Evolutionary conservation across 192 early-diverging fungal genomes (phyloP).

Genomic region (Obelidium mucronatum): DNA sequence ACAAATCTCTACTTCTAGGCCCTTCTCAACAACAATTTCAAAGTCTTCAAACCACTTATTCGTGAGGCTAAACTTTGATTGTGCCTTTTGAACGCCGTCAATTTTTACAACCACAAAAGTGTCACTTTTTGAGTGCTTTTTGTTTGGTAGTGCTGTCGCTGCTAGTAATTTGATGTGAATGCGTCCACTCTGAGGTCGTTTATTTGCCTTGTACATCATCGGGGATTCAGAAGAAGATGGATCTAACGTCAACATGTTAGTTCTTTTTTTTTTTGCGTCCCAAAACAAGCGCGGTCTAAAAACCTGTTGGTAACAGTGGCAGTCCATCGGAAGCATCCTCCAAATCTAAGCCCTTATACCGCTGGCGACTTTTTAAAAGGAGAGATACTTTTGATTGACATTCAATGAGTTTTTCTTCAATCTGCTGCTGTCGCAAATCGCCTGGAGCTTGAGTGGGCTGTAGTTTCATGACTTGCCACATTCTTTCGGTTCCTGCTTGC

Average conservation of each 20-base stretch:
- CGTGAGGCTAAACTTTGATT: constrained; percentile 66
- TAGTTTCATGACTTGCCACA: constrained; percentile 49
- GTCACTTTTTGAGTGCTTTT: constrained; percentile 64
- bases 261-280: not conserved
- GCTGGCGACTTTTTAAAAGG: constrained; percentile 64
- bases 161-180: constrained; percentile 47
- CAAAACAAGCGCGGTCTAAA: not conserved
- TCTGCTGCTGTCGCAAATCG: constrained; percentile 1
- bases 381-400: constrained; percentile 54
- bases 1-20: constrained; percentile 90
- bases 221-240: not conserved
- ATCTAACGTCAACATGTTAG: no score
- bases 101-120: constrained; percentile 82
- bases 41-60: constrained; percentile 87
- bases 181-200: constrained; percentile 43
- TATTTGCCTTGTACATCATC: constrained; percentile 27
- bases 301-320: not conserved
- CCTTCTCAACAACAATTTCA: constrained; percentile 88
- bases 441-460: constrained; percentile 37
- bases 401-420: constrained; percentile 58
- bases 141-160: constrained; percentile 53
- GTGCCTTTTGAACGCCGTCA: constrained; percentile 81
- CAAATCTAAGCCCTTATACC: constrained; percentile 88
- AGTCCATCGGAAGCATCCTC: constrained; percentile 57
- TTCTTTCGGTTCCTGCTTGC: constrained; percentile 79